Percentiles rank a stretch among this genome's conserved stretches.
These are phyloP conservation scores for Cladosporium austrohemisphaericum DNA, from an alignment of 2,329 filamentous ascomycete species.

Conservation along the genomic window DNA sequence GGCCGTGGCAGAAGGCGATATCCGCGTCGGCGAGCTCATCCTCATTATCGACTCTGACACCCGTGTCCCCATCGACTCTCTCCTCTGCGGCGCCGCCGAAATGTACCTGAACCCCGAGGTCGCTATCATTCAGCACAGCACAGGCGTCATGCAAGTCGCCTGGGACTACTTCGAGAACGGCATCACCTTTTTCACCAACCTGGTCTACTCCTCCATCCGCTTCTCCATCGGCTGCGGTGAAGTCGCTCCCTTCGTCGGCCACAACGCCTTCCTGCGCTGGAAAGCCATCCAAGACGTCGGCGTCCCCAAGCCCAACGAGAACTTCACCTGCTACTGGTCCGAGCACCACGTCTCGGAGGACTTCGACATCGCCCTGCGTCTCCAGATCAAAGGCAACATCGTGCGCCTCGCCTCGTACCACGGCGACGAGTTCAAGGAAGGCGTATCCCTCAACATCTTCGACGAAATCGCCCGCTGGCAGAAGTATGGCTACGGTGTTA, in stretches of 20 bases:
- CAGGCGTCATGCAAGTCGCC: constrained; percentile 73
- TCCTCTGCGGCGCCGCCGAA: constrained; percentile 67
- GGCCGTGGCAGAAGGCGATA: constrained; percentile 60
- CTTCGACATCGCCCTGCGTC: constrained; percentile 69
- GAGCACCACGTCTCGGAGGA: constrained; percentile 74
- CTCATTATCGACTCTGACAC: constrained; percentile 68
- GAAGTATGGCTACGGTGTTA: constrained; percentile 69
- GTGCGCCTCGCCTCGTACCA: constrained; percentile 68
- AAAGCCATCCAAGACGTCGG: constrained; percentile 57
- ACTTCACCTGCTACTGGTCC: constrained; percentile 67
- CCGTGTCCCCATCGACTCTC: constrained; percentile 63
- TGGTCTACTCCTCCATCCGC: constrained; percentile 70
- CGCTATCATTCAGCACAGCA: constrained; percentile 68
- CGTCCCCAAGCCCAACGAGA: constrained; percentile 59
- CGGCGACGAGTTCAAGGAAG: constrained; percentile 67
- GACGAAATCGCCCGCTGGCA: constrained; percentile 70
- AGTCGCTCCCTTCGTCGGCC: constrained; percentile 70
- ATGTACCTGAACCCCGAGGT: constrained; percentile 68
- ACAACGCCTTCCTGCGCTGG: constrained; percentile 74
- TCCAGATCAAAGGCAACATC: constrained; percentile 66
- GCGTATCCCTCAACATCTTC: constrained; percentile 69
- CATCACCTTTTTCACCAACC: constrained; percentile 74
- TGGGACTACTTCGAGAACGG: constrained; percentile 70
- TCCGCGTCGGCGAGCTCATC: constrained; percentile 61
- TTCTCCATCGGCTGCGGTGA: constrained; percentile 70